These are phyloP conservation scores for Tremella yokohamensis DNA, from an alignment of 768 basidiomycete species.

Conservation along the genomic window DNA sequence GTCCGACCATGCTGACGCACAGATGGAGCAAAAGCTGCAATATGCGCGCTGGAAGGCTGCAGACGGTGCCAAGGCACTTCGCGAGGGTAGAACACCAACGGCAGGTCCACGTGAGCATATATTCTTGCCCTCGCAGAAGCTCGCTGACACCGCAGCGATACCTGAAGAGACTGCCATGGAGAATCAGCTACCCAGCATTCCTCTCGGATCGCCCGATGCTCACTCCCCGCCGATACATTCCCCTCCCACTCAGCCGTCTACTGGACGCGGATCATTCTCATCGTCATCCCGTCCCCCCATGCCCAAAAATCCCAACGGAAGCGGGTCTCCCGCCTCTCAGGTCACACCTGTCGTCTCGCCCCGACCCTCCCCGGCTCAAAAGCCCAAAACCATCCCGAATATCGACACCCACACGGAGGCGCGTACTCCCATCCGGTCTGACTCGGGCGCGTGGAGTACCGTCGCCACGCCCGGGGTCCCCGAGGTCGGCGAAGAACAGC, in stretches of 20 bases:
- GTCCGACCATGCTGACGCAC: constrained; percentile 4
- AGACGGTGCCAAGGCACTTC: constrained; percentile 87
- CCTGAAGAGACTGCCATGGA: constrained; percentile 22
- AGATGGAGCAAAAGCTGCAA: constrained; percentile 82
- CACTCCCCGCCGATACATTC: constrained; percentile 12
- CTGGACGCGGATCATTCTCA: constrained; percentile 22
- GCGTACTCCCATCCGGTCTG: constrained; percentile 34
- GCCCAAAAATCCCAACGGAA: constrained; percentile 11
- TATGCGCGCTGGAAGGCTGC: constrained; percentile 98
- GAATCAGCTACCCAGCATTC: constrained; percentile 28
- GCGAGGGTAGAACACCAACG: constrained; percentile 81
- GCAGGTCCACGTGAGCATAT: constrained; percentile 73
- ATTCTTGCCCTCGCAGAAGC: constrained; percentile 31
- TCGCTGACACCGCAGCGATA: constrained; percentile 23
- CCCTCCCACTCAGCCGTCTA: background rate
- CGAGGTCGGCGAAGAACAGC: constrained; percentile 33
- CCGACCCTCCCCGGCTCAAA: constrained; percentile 21
- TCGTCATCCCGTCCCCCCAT: constrained; percentile 6
- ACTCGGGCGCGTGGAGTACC: constrained; percentile 69
- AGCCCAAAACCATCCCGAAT: constrained; percentile 16
- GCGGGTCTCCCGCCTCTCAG: constrained; percentile 8
- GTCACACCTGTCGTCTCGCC: constrained; percentile 31
- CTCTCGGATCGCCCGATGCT: constrained; percentile 23
- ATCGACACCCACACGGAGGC: constrained; percentile 17
- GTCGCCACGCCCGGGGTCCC: constrained; percentile 66